Evolutionary conservation across 2,329 filamentous ascomycete species (phyloP), one percentile per base, ranked within the genome.

Genomic region (Lasiodiplodia sp.): DNA sequence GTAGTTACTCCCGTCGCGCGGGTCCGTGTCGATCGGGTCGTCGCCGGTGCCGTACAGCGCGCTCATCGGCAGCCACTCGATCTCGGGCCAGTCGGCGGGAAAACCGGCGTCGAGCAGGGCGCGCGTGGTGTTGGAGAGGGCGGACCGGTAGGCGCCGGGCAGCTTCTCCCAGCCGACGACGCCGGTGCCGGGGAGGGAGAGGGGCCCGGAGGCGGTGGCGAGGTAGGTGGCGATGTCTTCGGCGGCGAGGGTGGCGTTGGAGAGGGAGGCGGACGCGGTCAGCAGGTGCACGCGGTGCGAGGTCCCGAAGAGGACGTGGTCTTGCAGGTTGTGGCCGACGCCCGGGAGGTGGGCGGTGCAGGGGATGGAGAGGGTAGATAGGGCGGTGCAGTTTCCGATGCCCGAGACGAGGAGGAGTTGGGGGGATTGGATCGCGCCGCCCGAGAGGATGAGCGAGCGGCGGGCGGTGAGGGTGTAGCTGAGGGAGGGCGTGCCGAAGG

Each of bases 371-470:
- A 16, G 47, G 14, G 25, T 5, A 11, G n/a, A 8, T 4, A 69
- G 65, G 2, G n/a, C 12, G 28, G 55, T 16, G 12, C 25, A 23
- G 57, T 55, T 55, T 2, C 68, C 68, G 55, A 69, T 65, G 28
- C 68, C 68, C 12, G 68, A 69, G 25, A 67, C 7, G 77, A 88
- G 86, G 6, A 90, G 84, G 2, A 90, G 76, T 76, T 90, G 87
- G 3, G 87, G 87, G 1, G 84, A 83, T 74, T 89, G 86, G 37
- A 62, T 28, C 6, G 60, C 60, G 14, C 58, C 11, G 66, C 56
- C 16, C 0, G 68, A 69, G 25, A 66, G 31, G 52, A 66, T 55
- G 56, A 69, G 21, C 23, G 57, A 38, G 31, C 52, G 49, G 34
- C 47, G 34, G 3, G 62, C 63, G 34, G 31, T 21, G 7, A 69